Percentiles rank a stretch among this genome's conserved stretches.
Conservation (phyloP, 106 monocot genomes). For the Cymbidium sinense region DNA sequence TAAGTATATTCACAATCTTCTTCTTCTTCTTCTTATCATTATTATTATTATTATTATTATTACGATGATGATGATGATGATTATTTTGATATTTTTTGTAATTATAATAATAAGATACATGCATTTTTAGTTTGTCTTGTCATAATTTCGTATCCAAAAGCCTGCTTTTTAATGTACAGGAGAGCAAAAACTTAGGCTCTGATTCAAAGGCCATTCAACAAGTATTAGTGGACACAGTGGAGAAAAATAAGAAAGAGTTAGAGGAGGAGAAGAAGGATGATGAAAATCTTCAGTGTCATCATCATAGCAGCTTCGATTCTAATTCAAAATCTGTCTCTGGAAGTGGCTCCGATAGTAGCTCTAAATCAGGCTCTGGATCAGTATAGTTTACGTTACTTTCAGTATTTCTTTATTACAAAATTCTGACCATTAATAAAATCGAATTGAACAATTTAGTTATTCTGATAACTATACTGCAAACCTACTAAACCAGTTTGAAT, state of each 20-base stretch:
- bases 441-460: too few species aligned
- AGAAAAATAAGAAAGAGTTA: background rate
- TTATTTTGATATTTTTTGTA: background rate
- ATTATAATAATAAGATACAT: background rate
- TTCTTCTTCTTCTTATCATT: too few species aligned
- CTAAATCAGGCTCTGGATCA: background rate
- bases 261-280: background rate
- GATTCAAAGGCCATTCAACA: background rate
- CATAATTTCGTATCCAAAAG: background rate
- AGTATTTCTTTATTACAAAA: too few species aligned
- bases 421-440: too few species aligned
- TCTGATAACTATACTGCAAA: too few species aligned
- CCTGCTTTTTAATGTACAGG: background rate
- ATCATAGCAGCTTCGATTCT: background rate
- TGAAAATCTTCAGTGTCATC: background rate
- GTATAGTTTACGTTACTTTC: background rate
- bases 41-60: too few species aligned
- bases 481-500: too few species aligned
- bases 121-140: background rate
- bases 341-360: background rate
- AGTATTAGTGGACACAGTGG: background rate
- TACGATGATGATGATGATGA: too few species aligned
- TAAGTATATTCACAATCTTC: too few species aligned
- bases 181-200: background rate
- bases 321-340: slow-evolving; percentile 1